Evolutionary conservation across 257 asterid genomes (phyloP).

Genomic region (Scutellaria baicalensis): DNA sequence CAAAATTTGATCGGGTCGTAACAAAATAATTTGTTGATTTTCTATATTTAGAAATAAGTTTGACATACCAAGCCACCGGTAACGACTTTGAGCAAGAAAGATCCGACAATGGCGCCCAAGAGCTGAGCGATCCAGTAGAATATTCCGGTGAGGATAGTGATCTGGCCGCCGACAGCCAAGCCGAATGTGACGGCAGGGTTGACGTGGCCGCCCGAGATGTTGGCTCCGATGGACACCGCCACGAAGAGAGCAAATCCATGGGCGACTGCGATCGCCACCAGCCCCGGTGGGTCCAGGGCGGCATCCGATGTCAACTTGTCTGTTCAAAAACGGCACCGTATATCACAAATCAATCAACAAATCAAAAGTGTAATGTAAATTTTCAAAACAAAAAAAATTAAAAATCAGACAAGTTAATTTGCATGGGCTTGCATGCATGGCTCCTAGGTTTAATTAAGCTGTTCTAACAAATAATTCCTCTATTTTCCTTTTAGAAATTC

Average conservation of each 20-base stretch:
- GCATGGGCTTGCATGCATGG: slow-evolving; percentile 20
- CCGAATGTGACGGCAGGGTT: slow-evolving; percentile 79
- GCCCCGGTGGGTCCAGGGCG: slow-evolving; percentile 44
- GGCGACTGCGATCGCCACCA: slow-evolving; percentile 55
- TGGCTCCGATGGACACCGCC: slow-evolving; percentile 56
- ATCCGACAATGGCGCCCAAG: slow-evolving; percentile 47
- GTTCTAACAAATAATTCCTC: not conserved
- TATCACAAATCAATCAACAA: not conserved
- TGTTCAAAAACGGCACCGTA: not conserved
- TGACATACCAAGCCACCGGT: slow-evolving; percentile 56
- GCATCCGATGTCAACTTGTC: slow-evolving; percentile 53
- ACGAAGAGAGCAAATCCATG: slow-evolving; percentile 67
- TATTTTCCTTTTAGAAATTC: no score
- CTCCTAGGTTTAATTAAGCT: not conserved
- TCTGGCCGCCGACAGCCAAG: slow-evolving; percentile 65
- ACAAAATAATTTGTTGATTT: not conserved
- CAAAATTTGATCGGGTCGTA: no score
- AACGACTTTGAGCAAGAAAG: slow-evolving; percentile 41
- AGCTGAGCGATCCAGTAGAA: slow-evolving; percentile 67
- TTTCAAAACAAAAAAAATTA: no score
- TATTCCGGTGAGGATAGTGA: slow-evolving; percentile 52
- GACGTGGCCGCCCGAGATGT: slow-evolving; percentile 75
- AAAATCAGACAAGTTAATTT: not conserved
- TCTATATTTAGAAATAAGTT: no score
- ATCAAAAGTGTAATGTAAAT: no score